phyloP scores from a whole-genome alignment of 2,329 filamentous ascomycete genomes.

The Epichloe baconii region DNA sequence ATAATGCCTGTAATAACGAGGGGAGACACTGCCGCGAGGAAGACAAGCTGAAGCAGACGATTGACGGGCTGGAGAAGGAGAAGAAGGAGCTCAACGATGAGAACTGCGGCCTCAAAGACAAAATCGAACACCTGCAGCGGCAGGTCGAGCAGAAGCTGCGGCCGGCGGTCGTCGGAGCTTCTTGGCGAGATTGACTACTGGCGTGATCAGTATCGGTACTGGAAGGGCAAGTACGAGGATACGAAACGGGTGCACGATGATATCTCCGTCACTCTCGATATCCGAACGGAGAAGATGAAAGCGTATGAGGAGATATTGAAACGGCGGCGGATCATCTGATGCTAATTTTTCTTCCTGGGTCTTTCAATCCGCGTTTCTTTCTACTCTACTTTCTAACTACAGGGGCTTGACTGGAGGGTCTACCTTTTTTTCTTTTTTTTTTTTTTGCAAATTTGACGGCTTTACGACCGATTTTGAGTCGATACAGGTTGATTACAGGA shows the following conservation, averaged over 20 bases:
- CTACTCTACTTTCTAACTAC: background rate
- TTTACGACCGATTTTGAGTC: too few species aligned
- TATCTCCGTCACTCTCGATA: constrained; percentile 16
- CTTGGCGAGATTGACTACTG: constrained; percentile 21
- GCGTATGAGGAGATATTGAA: constrained; percentile 22
- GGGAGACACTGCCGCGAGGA: constrained; percentile 18
- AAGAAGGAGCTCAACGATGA: constrained; percentile 21
- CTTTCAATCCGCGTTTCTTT: background rate
- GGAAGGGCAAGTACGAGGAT: constrained; percentile 18
- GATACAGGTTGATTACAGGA: too few species aligned
- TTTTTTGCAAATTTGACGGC: too few species aligned
- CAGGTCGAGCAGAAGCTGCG: constrained; percentile 20
- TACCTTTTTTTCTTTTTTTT: too few species aligned
- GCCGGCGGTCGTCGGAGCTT: constrained; percentile 19
- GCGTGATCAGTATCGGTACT: constrained; percentile 19
- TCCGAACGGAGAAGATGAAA: constrained; percentile 19
- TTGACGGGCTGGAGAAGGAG: constrained; percentile 22
- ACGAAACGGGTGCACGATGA: constrained; percentile 16
- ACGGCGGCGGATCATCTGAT: constrained; percentile 17
- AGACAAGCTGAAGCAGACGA: constrained; percentile 19
- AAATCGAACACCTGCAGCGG: constrained; percentile 22
- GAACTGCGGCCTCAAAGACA: constrained; percentile 19
- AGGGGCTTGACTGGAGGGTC: too few species aligned
- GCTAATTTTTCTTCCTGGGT: background rate
- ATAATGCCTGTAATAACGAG: constrained; percentile 18